Conservation (phyloP, 1,284 basidiomycete species). For the Xerocomus minutiporus region DNA sequence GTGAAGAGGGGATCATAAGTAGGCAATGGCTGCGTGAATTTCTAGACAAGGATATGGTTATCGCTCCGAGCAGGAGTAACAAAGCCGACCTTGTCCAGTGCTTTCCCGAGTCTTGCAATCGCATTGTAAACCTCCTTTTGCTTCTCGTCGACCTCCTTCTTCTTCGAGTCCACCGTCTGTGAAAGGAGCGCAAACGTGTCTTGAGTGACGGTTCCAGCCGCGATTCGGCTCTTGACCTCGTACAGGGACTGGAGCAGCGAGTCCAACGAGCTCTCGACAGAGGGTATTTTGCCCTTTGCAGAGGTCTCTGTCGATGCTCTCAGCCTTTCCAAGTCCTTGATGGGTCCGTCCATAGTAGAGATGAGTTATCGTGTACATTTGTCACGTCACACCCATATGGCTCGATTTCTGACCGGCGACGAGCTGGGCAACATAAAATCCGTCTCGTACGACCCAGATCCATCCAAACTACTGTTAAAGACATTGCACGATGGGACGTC, state of each 20-base stretch:
- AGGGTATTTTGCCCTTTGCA: constrained; percentile 50
- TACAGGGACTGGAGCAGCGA: constrained; percentile 60
- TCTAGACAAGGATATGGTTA: constrained; percentile 40
- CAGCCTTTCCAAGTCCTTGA: constrained; percentile 72
- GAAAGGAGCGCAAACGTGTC: constrained; percentile 53
- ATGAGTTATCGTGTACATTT: not conserved
- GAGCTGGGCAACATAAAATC: constrained; percentile 69
- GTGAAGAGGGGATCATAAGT: constrained; percentile 68
- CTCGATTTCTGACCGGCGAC: constrained; percentile 66
- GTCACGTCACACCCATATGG: constrained; percentile 43
- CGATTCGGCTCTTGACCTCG: constrained; percentile 52
- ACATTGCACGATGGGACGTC: constrained; percentile 35
- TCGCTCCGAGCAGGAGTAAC: not conserved
- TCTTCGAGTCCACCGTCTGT: constrained; percentile 60
- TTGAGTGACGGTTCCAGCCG: constrained; percentile 50
- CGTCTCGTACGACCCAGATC: constrained; percentile 38
- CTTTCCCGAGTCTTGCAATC: constrained; percentile 74
- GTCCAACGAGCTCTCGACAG: constrained; percentile 64
- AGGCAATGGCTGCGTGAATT: constrained; percentile 64
- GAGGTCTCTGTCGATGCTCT: constrained; percentile 52
- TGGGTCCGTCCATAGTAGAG: constrained; percentile 56
- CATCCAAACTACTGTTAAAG: constrained; percentile 27
- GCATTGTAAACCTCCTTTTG: constrained; percentile 84
- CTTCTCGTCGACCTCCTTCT: constrained; percentile 82
- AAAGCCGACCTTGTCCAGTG: constrained; percentile 75